A percentile compares a stretch with the other conserved stretches of the same genome.
Conservation (phyloP, 148 eudicot species). For the Camellia granthamiana region DNA sequence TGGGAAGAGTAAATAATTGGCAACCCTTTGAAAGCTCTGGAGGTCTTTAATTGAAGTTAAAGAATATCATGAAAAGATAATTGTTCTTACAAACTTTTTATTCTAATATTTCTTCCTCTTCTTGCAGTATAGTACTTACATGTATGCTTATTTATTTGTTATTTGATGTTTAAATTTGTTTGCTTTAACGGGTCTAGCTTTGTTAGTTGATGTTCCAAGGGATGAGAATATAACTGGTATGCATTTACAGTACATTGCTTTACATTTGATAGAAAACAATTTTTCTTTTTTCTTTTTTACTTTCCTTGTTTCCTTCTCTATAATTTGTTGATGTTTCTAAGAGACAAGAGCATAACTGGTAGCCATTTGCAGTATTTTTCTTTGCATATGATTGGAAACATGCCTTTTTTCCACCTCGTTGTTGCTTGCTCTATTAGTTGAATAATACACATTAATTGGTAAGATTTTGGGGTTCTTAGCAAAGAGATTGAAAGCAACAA, state of each 20-base stretch:
- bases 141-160: background rate
- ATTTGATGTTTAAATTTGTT: conserved; percentile 5
- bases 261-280: background rate
- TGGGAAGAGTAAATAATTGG: too few relatives aligned
- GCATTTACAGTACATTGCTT: background rate
- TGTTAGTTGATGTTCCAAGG: conserved; percentile 68
- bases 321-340: too few relatives aligned
- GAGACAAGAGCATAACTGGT: too few relatives aligned
- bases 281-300: background rate
- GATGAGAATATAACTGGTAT: conserved; percentile 32
- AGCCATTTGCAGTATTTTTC: too few relatives aligned
- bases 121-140: background rate
- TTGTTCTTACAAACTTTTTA: background rate
- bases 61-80: too few relatives aligned
- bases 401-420: too few relatives aligned
- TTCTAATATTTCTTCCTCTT: background rate
- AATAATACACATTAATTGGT: too few relatives aligned
- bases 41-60: too few relatives aligned
- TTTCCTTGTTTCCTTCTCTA: background rate
- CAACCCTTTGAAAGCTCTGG: too few relatives aligned
- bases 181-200: conserved; percentile 67
- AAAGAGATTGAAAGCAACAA: background rate
- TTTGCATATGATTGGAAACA: too few relatives aligned
- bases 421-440: too few relatives aligned
- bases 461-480: too few relatives aligned